phyloP scores from a whole-genome alignment of 2,329 filamentous ascomycete species.

The Trichophyton schoenleinii region DNA sequence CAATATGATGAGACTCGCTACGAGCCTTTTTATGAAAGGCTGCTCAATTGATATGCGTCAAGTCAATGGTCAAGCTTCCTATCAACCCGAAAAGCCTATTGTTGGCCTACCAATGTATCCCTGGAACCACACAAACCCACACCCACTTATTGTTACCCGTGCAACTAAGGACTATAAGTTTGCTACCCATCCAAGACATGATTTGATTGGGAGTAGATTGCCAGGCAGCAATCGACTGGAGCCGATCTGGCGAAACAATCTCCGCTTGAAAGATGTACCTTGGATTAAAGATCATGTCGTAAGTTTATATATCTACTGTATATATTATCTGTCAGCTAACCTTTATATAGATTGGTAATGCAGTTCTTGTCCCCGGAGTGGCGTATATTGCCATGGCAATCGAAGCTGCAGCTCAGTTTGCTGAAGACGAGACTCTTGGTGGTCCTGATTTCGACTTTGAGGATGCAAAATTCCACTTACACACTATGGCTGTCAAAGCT shows the following conservation, averaged over 20 bases:
- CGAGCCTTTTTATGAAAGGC: neutral
- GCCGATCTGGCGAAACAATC: no score
- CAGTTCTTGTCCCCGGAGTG: slow-evolving; percentile 32
- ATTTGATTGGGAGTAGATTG: no score
- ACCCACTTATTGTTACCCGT: slow-evolving; percentile 17
- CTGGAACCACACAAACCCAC: neutral
- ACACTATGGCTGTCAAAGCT: neutral
- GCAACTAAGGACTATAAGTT: slow-evolving; percentile 19
- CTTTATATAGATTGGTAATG: slow-evolving; percentile 27
- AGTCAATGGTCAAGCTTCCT: neutral
- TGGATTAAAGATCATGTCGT: slow-evolving; percentile 10
- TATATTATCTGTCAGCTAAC: slow-evolving; percentile 30
- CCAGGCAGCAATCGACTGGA: no score
- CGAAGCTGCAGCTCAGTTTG: slow-evolving; percentile 23
- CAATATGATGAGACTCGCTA: neutral
- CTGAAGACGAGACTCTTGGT: neutral
- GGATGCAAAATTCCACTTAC: neutral
- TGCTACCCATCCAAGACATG: slow-evolving; percentile 22
- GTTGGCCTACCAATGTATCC: slow-evolving; percentile 3
- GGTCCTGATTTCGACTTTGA: neutral
- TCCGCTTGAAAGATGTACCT: no score
- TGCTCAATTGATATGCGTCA: neutral
- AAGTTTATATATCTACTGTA: slow-evolving; percentile 25
- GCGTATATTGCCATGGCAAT: slow-evolving; percentile 33
- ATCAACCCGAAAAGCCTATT: neutral